A percentile compares a stretch with the other conserved stretches of the same genome.
Evolutionary conservation across 2,329 filamentous ascomycete genomes (phyloP).

Genomic region (Claviceps pazoutovae): DNA sequence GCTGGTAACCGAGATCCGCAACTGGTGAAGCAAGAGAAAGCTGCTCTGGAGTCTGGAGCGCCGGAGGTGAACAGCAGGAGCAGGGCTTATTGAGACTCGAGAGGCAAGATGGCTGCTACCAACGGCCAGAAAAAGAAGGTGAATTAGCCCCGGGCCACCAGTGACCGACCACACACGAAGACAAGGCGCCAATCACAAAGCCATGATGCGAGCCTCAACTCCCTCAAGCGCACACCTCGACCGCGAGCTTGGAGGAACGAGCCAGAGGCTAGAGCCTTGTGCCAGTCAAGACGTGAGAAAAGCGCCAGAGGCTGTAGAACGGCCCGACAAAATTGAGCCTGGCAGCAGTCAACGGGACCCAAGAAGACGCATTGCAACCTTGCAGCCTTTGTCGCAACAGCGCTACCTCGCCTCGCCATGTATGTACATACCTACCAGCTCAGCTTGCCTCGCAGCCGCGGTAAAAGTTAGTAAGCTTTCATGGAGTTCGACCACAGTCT

Average conservation of each 20-base stretch:
- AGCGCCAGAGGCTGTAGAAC: neutral
- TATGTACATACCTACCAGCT: neutral
- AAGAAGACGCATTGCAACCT: no score
- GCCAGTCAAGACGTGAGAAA: neutral
- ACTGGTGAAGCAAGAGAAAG: neutral
- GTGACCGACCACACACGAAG: slow-evolving; percentile 1
- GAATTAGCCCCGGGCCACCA: slow-evolving; percentile 4
- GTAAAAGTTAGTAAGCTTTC: no score
- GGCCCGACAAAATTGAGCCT: neutral
- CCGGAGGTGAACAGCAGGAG: neutral
- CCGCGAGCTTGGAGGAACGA: neutral
- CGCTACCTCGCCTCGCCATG: neutral
- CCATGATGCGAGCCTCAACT: neutral
- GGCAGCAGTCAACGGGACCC: neutral
- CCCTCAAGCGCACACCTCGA: neutral
- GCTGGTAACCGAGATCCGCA: neutral
- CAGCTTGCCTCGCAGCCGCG: neutral
- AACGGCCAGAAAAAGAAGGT: slow-evolving; percentile 8
- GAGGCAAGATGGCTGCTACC: neutral
- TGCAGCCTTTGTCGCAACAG: neutral
- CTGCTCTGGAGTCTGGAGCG: neutral
- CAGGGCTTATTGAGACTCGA: slow-evolving; percentile 1
- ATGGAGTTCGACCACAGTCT: neutral
- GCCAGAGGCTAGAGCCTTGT: neutral
- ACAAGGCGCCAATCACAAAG: slow-evolving; percentile 6